Evolutionary conservation across 169 alveolate species (phyloP).

Genomic region (Cryptosporidium parvum): DNA sequence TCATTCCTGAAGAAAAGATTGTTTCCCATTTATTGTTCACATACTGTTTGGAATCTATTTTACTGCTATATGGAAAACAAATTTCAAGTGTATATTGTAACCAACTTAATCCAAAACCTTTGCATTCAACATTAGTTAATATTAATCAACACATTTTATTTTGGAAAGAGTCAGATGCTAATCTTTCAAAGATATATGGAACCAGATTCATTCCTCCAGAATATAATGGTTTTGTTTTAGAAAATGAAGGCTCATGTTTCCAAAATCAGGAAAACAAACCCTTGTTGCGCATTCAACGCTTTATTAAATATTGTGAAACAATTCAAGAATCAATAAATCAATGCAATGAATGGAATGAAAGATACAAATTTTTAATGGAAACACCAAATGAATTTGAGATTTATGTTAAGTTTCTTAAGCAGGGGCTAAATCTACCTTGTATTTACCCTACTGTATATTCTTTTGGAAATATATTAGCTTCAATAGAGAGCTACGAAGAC

Average conservation of each 20-base stretch:
- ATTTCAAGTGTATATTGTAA: slow-evolving; percentile 19
- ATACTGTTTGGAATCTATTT: slow-evolving; percentile 39
- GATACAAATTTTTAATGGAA: slow-evolving; percentile 16
- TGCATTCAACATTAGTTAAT: background rate
- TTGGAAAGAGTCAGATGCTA: slow-evolving; percentile 41
- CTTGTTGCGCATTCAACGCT: slow-evolving; percentile 8
- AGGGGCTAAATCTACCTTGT: slow-evolving; percentile 62
- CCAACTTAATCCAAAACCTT: slow-evolving; percentile 55
- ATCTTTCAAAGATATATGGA: slow-evolving; percentile 6
- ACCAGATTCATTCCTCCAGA: slow-evolving; percentile 42
- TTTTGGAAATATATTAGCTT: slow-evolving; percentile 67
- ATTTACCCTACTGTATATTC: slow-evolving; percentile 55
- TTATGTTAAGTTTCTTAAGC: slow-evolving; percentile 48
- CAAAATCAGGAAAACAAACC: slow-evolving; percentile 15
- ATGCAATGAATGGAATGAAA: slow-evolving; percentile 68
- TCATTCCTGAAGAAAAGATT: slow-evolving; percentile 39
- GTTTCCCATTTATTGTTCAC: slow-evolving; percentile 33
- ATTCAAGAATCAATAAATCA: slow-evolving; percentile 22
- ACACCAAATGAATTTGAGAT: slow-evolving; percentile 37
- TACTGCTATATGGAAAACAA: slow-evolving; percentile 36
- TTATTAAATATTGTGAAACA: slow-evolving; percentile 11
- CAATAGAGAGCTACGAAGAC: slow-evolving; percentile 75
- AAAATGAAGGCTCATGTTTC: background rate
- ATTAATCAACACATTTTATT: slow-evolving; percentile 13
- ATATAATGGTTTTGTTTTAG: background rate